Percentiles rank a stretch among this genome's conserved stretches.
Conservation (phyloP, 2,329 filamentous ascomycete species). For the Calonectria honghensis region DNA sequence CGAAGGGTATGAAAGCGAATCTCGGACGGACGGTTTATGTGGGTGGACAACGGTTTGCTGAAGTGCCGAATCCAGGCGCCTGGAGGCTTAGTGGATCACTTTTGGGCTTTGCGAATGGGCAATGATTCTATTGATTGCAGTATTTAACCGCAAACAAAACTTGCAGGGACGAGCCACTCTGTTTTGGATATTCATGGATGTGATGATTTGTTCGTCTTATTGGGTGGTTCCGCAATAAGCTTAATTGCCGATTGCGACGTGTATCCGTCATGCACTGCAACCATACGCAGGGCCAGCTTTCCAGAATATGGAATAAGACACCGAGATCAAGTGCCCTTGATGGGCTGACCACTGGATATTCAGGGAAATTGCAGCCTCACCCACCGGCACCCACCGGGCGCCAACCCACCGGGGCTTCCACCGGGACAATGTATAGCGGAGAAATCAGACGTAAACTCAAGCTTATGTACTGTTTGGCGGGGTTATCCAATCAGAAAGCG, state of each 20-base stretch:
- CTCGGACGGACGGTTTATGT: constrained; percentile 84
- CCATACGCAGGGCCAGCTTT: neutral
- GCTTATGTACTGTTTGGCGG: neutral
- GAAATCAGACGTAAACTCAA: neutral
- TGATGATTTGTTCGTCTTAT: neutral
- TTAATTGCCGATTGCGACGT: neutral
- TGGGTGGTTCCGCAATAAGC: neutral
- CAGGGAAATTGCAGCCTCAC: neutral
- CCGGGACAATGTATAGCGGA: neutral
- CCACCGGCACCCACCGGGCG: constrained; percentile 15
- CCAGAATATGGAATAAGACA: neutral
- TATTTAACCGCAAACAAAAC: too few species aligned
- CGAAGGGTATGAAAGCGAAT: constrained; percentile 84
- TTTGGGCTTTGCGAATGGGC: neutral
- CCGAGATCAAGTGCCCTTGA: neutral
- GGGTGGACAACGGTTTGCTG: constrained; percentile 78
- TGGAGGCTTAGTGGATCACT: constrained; percentile 7
- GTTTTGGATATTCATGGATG: neutral
- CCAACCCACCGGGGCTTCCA: neutral
- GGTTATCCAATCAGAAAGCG: neutral
- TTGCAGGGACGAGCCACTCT: neutral
- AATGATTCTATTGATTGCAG: neutral
- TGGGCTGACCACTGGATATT: neutral
- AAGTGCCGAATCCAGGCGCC: constrained; percentile 84
- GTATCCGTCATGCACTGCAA: neutral